Evolutionary conservation across 2,329 filamentous ascomycete genomes (phyloP).

Genomic region (Aspergillus carbonarius): DNA sequence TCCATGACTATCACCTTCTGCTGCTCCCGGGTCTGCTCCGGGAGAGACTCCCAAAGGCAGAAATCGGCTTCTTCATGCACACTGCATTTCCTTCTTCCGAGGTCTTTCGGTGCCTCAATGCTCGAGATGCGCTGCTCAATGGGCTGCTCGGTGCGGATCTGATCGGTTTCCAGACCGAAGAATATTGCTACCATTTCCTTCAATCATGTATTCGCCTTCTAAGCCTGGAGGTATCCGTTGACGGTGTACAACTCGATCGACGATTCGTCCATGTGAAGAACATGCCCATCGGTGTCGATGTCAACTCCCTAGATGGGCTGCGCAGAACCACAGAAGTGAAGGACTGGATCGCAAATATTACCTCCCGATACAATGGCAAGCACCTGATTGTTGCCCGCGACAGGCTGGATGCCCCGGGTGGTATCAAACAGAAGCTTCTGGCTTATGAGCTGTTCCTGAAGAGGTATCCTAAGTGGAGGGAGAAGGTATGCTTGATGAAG

Average conservation of each 20-base stretch:
- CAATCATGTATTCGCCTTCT: constrained; percentile 90
- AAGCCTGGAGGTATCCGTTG: constrained; percentile 76
- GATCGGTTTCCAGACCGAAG: constrained; percentile 87
- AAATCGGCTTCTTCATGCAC: constrained; percentile 95
- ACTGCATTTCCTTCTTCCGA: constrained; percentile 94
- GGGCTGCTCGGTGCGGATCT: constrained; percentile 91
- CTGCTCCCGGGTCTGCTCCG: constrained; percentile 83
- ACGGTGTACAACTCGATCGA: constrained; percentile 83
- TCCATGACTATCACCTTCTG: constrained; percentile 92
- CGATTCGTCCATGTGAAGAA: constrained; percentile 83
- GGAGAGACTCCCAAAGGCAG: constrained; percentile 76
- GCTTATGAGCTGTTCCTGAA: constrained; percentile 90
- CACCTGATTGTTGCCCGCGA: constrained; percentile 88
- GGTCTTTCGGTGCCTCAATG: constrained; percentile 84
- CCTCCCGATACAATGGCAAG: constrained; percentile 80
- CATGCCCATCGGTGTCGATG: constrained; percentile 84
- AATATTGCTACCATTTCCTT: constrained; percentile 89
- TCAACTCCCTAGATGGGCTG: constrained; percentile 65
- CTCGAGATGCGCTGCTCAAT: constrained; percentile 78
- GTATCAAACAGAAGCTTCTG: constrained; percentile 87
- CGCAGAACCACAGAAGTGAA: constrained; percentile 70
- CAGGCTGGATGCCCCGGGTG: constrained; percentile 86
- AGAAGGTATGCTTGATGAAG: constrained; percentile 51
- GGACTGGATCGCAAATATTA: constrained; percentile 74
- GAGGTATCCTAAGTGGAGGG: constrained; percentile 82